Evolutionary conservation across 2,329 filamentous ascomycete genomes (phyloP).

Genomic region (Hirsutella rhossiliensis): DNA sequence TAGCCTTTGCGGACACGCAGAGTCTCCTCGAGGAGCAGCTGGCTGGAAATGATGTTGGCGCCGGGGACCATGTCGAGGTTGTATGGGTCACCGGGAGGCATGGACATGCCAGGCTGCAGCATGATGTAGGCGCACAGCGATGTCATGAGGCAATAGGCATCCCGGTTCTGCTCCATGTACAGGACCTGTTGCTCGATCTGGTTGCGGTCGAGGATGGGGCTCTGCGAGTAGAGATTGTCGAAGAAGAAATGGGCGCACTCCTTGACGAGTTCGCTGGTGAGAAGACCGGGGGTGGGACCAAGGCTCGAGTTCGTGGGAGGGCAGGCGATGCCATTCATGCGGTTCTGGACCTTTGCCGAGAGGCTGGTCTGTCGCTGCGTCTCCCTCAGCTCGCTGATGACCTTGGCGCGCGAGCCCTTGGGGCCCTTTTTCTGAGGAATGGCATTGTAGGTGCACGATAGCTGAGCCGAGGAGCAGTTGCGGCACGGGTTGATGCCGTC

Average conservation of each 20-base stretch:
- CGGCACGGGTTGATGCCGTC: constrained; percentile 59
- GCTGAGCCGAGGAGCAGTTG: constrained; percentile 55
- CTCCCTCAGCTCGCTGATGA: constrained; percentile 61
- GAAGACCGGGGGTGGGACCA: constrained; percentile 44
- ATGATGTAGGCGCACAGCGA: constrained; percentile 57
- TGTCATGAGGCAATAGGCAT: constrained; percentile 52
- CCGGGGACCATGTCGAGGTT: constrained; percentile 44
- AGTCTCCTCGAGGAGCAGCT: constrained; percentile 55
- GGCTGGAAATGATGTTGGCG: constrained; percentile 50
- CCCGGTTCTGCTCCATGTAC: constrained; percentile 49
- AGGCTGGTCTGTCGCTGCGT: constrained; percentile 55
- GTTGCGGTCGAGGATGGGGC: constrained; percentile 49
- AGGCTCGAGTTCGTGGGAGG: constrained; percentile 34
- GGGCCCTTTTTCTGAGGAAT: constrained; percentile 68
- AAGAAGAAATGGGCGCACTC: constrained; percentile 59
- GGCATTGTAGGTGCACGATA: constrained; percentile 62
- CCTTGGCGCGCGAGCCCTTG: constrained; percentile 62
- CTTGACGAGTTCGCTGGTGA: constrained; percentile 52
- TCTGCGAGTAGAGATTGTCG: constrained; percentile 49
- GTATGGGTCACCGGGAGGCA: constrained; percentile 44
- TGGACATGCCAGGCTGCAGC: constrained; percentile 55
- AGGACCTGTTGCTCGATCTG: constrained; percentile 45
- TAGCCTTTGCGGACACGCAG: constrained; percentile 51
- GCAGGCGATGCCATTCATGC: constrained; percentile 41
- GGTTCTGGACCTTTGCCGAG: constrained; percentile 47